Evolutionary conservation across 352 stramenopile species (phyloP), one percentile per base, ranked within the genome.

Genomic region (Phytophthora idaei): DNA sequence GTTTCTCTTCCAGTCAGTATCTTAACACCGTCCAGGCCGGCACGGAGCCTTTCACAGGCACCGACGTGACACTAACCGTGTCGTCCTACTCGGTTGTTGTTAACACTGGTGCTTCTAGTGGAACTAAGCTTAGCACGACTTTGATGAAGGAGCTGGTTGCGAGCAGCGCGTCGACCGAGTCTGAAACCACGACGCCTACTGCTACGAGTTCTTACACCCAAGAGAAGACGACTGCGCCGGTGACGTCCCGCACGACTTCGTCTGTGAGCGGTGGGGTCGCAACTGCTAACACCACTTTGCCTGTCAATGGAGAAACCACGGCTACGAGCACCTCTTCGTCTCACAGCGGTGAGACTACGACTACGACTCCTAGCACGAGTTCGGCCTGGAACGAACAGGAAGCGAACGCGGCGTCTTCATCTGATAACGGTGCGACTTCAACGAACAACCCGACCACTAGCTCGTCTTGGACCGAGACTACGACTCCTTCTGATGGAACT

Each of bases 11-110:
- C 9, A 71, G 12, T 3, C 71, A 78, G 67, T 76, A 73, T 60
- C 59, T 79, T 37, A 76, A 45, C 41, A 64, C 49, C 5, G 15
- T 79, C 21, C 54, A 79, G 63, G 65, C 57, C 27, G 71, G 67
- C 44, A 78, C 71, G 39, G 60, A 76, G 51, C 67, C 63, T 7
- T 76, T 79, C 60, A 68, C 60, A 3, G 71, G 57, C 7, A 59
- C 57, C 5, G 74, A 79, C 49, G 69, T 51, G 29, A 74, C 63
- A 50, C 53, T 77, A 44, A 65, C 55, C 1, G 69, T 77, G 29
- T 77, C 60, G 0, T 42, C 54, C 12, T 74, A 71, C 69, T 71
- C 69, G n/a, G 64, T 65, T 2, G 55, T 61, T 29, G 59, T 66
- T 59, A 71, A 61, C 32, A 34, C 50, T 2, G 57, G 64, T 17